phyloP scores from a whole-genome alignment of 164 flowering plant species.

The Akebia trifoliata region DNA sequence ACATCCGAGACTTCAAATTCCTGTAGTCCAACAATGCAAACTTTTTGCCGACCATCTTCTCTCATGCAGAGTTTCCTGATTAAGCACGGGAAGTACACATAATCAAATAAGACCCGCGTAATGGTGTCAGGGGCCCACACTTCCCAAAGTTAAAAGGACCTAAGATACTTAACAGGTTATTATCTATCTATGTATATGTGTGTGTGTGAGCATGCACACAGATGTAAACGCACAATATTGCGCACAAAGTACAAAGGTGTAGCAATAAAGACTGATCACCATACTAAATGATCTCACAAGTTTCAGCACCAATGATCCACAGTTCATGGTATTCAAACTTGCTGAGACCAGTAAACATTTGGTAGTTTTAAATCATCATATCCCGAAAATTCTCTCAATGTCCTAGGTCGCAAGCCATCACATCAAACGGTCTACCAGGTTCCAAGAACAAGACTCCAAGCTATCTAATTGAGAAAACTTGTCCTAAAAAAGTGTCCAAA shows the following conservation, averaged over 20 bases:
- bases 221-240: too few relatives aligned
- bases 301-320: neutral
- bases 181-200: too few relatives aligned
- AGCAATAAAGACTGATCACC: neutral
- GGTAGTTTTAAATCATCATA: too few relatives aligned
- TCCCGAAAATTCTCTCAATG: too few relatives aligned
- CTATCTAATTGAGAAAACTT: neutral
- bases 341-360: neutral
- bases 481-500: neutral
- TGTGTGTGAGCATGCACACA: too few relatives aligned
- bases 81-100: conserved; percentile 14
- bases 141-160: too few relatives aligned
- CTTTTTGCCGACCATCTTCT: conserved; percentile 98
- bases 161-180: too few relatives aligned
- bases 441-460: too few relatives aligned
- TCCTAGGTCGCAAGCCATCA: too few relatives aligned
- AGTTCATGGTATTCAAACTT: neutral
- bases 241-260: neutral
- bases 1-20: conserved; percentile 98
- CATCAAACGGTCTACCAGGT: neutral
- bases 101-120: too few relatives aligned
- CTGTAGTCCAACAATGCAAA: conserved; percentile 97
- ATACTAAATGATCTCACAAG: neutral
- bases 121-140: too few relatives aligned
- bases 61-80: conserved; percentile 95